Evolutionary conservation across 352 stramenopile species (phyloP).

Genomic region (Albugo laibachii): DNA sequence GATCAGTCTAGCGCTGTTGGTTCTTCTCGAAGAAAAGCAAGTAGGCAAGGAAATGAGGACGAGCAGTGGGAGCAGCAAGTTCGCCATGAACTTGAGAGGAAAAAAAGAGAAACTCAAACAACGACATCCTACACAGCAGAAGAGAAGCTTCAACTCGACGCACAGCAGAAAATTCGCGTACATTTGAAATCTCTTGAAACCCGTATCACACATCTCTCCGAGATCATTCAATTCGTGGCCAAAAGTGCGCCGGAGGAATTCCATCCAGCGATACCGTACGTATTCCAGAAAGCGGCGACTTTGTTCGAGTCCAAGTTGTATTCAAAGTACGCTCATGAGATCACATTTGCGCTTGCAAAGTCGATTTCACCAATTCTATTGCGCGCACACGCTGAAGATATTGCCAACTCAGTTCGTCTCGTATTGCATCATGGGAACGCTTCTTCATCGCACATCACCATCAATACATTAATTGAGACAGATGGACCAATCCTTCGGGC

Average conservation of each 20-base stretch:
- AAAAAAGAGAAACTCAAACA: constrained; percentile 19
- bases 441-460: constrained; percentile 15
- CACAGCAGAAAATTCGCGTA: constrained; percentile 35
- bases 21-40: background rate
- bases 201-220: constrained; percentile 26
- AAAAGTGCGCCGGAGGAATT: constrained; percentile 34
- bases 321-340: constrained; percentile 13
- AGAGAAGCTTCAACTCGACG: constrained; percentile 26
- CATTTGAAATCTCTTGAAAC: constrained; percentile 22
- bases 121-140: constrained; percentile 27
- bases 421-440: constrained; percentile 22
- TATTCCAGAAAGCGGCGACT: constrained; percentile 24
- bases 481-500: constrained; percentile 33
- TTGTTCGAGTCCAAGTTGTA: constrained; percentile 50
- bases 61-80: constrained; percentile 73
- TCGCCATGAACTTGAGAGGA: constrained; percentile 56
- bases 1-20: background rate
- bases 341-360: constrained; percentile 25
- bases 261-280: constrained; percentile 41
- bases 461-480: constrained; percentile 18
- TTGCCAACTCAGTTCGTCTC: constrained; percentile 35
- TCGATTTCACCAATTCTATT: constrained; percentile 41
- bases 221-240: constrained; percentile 41
- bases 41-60: constrained; percentile 42
- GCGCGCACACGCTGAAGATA: constrained; percentile 37